phyloP scores from a whole-genome alignment of 257 asterid genomes.

The Gentiana macrophylla region DNA sequence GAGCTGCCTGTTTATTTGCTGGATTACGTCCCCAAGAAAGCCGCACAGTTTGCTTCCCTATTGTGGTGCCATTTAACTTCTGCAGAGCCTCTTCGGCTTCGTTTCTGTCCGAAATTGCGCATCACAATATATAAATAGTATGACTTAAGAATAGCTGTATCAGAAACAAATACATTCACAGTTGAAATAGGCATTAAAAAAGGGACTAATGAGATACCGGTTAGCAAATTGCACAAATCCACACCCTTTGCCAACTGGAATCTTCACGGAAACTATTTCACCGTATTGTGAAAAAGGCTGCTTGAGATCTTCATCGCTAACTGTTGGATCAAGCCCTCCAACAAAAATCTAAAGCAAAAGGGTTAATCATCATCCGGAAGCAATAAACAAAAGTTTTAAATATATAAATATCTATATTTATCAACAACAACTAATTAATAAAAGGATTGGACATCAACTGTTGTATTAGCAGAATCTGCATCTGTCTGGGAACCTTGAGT shows the following conservation, averaged over 20 bases:
- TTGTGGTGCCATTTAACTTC: conserved; percentile 30
- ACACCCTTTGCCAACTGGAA: conserved; percentile 87
- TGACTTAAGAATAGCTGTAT: neutral
- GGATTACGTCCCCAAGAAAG: conserved; percentile 50
- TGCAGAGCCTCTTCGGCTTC: conserved; percentile 46
- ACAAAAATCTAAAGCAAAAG: conserved; percentile 58
- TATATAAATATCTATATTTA: neutral
- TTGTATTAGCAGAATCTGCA: conserved; percentile 75
- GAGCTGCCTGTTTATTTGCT: conserved; percentile 31
- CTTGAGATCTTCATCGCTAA: conserved; percentile 75
- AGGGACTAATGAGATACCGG: conserved; percentile 32
- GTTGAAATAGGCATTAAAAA: neutral
- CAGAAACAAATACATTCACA: neutral
- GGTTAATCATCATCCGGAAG: conserved; percentile 19
- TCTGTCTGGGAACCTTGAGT: conserved; percentile 64
- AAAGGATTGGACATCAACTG: conserved; percentile 49
- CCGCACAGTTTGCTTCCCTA: conserved; percentile 37
- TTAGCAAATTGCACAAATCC: conserved; percentile 87
- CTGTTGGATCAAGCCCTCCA: conserved; percentile 89
- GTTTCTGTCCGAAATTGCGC: conserved; percentile 17
- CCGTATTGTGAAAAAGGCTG: conserved; percentile 78
- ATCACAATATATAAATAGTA: neutral
- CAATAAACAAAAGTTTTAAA: neutral
- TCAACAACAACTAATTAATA: conserved; percentile 3
- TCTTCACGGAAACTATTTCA: conserved; percentile 74